phyloP scores from a whole-genome alignment of 805 yeast species.

The Hanseniaspora hatyaiensis region DNA sequence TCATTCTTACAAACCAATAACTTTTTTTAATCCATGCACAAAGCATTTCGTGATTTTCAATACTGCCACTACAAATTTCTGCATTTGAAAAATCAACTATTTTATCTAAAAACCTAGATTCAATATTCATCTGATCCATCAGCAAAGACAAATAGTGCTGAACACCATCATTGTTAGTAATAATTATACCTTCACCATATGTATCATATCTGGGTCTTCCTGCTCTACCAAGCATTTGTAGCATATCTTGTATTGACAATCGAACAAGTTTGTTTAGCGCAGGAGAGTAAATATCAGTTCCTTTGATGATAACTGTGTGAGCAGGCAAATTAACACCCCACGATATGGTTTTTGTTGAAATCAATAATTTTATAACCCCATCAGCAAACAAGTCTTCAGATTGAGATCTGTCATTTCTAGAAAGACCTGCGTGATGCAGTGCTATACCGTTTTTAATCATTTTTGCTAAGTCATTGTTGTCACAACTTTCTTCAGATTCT shows the following conservation, averaged over 20 bases:
- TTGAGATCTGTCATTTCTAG: constrained; percentile 56
- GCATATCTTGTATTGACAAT: constrained; percentile 84
- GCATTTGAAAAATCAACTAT: constrained; percentile 74
- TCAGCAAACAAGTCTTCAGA: constrained; percentile 83
- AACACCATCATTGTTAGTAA: constrained; percentile 74
- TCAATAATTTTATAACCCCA: constrained; percentile 70
- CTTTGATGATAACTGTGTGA: constrained; percentile 84
- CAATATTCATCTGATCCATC: constrained; percentile 85
- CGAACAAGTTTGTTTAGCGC: constrained; percentile 81
- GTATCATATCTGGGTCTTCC: constrained; percentile 92
- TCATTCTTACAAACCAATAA: constrained; percentile 70
- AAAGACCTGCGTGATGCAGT: constrained; percentile 83
- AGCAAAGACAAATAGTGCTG: constrained; percentile 83
- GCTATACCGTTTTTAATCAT: constrained; percentile 67
- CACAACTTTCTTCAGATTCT: constrained; percentile 47
- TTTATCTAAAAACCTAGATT: constrained; percentile 65
- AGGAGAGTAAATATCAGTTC: constrained; percentile 89
- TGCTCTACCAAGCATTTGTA: constrained; percentile 97
- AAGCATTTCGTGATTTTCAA: constrained; percentile 53
- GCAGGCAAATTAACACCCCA: constrained; percentile 98
- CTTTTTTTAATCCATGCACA: constrained; percentile 69
- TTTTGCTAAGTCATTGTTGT: constrained; percentile 44
- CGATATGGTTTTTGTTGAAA: constrained; percentile 86
- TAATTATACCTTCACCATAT: constrained; percentile 86
- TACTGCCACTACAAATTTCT: constrained; percentile 65